Percentiles rank a stretch among this genome's conserved stretches.
Conservation (phyloP, 371 early-diverging fungal genomes). For the Nematocida major region DNA sequence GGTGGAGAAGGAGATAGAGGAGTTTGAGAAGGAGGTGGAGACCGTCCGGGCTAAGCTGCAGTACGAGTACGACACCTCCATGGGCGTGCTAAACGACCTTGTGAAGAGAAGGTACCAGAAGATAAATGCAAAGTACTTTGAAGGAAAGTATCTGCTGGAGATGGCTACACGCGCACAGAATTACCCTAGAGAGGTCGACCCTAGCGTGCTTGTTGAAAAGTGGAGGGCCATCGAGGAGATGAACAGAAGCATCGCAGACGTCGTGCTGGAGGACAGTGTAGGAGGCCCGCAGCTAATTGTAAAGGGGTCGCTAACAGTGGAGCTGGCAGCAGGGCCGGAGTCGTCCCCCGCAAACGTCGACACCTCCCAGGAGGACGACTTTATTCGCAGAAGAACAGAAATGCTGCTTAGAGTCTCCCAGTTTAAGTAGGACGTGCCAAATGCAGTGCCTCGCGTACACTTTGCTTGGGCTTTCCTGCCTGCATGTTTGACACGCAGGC, state of each 20-base stretch:
- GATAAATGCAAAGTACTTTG: conserved; percentile 61
- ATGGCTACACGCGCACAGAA: conserved; percentile 34
- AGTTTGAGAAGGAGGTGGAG: conserved; percentile 53
- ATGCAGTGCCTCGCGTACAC: too few relatives aligned
- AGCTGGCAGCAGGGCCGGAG: background rate
- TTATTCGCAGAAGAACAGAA: conserved; percentile 28
- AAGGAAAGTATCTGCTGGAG: conserved; percentile 28
- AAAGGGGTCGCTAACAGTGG: conserved; percentile 16
- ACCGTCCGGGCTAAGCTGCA: conserved; percentile 46
- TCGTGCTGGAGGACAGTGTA: background rate
- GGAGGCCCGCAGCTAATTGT: background rate
- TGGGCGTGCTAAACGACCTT: conserved; percentile 52
- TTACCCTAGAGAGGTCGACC: conserved; percentile 57
- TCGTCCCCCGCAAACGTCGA: background rate
- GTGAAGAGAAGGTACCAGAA: conserved; percentile 55
- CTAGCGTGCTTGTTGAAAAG: conserved; percentile 56
- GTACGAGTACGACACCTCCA: conserved; percentile 54
- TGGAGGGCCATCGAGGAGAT: conserved; percentile 53
- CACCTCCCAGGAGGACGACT: background rate
- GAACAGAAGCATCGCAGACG: conserved; percentile 4
- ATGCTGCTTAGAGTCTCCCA: conserved; percentile 41
- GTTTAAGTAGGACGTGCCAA: too few relatives aligned
- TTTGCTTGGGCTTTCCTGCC: too few relatives aligned
- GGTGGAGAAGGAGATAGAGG: conserved; percentile 50
- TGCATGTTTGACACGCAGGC: too few relatives aligned